phyloP scores from a whole-genome alignment of 2,329 filamentous ascomycete genomes.

The Talaromyces rugulosus region DNA sequence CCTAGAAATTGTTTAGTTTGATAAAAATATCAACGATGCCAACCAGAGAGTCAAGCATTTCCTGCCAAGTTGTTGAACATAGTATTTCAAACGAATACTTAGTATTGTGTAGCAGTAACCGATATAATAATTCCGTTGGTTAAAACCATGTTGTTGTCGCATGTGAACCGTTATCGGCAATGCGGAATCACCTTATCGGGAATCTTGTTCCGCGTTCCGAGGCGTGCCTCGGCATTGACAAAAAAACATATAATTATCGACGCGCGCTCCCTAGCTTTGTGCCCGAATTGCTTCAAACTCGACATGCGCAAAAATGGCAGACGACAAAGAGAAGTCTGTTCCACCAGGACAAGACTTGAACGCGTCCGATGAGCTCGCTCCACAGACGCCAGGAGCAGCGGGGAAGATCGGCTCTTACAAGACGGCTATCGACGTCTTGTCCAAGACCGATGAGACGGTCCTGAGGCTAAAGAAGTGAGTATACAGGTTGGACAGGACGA shows the following conservation, averaged over 20 bases:
- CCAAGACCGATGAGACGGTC: constrained; percentile 13
- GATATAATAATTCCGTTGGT: not conserved
- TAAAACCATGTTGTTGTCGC: not conserved
- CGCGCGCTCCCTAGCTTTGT: not conserved
- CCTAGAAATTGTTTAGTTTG: not conserved
- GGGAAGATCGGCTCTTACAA: not conserved
- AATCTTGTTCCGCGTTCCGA: constrained; percentile 3
- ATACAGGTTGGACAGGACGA: too few relatives aligned
- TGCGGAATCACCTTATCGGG: not conserved
- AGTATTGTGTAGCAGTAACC: not conserved
- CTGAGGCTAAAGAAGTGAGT: constrained; percentile 17
- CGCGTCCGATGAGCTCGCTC: not conserved
- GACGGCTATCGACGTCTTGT: constrained; percentile 2
- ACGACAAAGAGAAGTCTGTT: not conserved
- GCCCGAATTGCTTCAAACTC: not conserved
- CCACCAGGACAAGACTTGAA: not conserved
- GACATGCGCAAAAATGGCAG: not conserved
- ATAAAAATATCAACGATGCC: not conserved
- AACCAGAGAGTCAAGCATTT: not conserved
- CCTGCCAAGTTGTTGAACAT: not conserved
- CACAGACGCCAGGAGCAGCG: not conserved
- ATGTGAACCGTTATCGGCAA: not conserved
- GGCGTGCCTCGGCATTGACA: constrained; percentile 24
- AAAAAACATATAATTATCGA: not conserved
- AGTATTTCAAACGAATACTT: not conserved